A percentile compares a stretch with the other conserved stretches of the same genome.
Conservation (phyloP, 768 basidiomycete genomes). For the Trametes punicea region DNA sequence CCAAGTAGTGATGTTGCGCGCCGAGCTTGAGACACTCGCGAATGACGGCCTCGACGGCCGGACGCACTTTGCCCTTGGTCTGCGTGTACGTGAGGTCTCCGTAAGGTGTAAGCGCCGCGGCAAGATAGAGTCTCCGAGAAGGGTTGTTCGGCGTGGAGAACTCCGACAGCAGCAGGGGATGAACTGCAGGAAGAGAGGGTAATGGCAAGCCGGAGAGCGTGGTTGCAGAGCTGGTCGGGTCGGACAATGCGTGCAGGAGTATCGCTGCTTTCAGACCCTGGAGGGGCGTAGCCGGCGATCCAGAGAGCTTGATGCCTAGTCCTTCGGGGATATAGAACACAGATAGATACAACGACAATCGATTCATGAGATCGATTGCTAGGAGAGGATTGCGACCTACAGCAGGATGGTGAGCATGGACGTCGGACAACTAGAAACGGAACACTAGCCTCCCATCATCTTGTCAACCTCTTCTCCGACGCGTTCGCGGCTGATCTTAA, state of each 20-base stretch:
- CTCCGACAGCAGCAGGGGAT: constrained; percentile 42
- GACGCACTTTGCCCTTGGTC: constrained; percentile 57
- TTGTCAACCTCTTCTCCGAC: constrained; percentile 91
- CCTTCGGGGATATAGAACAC: constrained; percentile 59
- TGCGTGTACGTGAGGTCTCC: constrained; percentile 54
- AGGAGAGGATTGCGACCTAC: constrained; percentile 72
- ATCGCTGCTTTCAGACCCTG: constrained; percentile 53
- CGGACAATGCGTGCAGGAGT: constrained; percentile 53
- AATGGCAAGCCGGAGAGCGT: constrained; percentile 7
- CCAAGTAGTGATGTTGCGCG: constrained; percentile 69
- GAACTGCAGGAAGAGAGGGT: constrained; percentile 39
- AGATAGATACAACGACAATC: constrained; percentile 64
- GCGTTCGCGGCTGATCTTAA: constrained; percentile 87
- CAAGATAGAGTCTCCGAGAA: constrained; percentile 70
- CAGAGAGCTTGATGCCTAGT: constrained; percentile 44
- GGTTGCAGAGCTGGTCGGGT: constrained; percentile 21
- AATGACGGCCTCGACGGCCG: constrained; percentile 66
- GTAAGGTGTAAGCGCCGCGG: constrained; percentile 74
- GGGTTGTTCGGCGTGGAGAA: constrained; percentile 38
- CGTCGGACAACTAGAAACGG: background rate
- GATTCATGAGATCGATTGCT: constrained; percentile 71
- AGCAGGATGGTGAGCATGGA: background rate
- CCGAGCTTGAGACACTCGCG: constrained; percentile 85
- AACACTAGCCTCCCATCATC: constrained; percentile 75
- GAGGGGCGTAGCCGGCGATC: constrained; percentile 35